phyloP scores from a whole-genome alignment of 805 yeast species.

The Kluyveromyces aestuarii region DNA sequence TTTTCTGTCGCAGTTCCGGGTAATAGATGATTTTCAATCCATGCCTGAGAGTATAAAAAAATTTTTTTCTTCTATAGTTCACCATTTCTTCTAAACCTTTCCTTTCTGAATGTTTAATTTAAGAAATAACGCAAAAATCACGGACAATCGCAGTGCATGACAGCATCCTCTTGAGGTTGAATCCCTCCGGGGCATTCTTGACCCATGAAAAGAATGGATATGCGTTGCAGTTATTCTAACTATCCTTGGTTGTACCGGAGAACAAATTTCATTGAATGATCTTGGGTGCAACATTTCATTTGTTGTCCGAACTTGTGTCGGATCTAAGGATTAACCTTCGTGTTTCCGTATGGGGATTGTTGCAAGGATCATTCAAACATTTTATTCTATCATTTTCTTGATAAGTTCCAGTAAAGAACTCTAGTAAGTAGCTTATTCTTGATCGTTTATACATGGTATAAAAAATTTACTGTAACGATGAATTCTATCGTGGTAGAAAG shows the following conservation, averaged over 20 bases:
- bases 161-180: slow-evolving; percentile 65
- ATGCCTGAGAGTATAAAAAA: slow-evolving; percentile 4
- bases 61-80: slow-evolving; percentile 1
- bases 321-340: slow-evolving; percentile 65
- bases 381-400: neutral
- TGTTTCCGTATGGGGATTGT: slow-evolving; percentile 65
- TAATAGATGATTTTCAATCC: slow-evolving; percentile 15
- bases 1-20: slow-evolving; percentile 12
- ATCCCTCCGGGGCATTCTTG: slow-evolving; percentile 52
- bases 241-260: slow-evolving; percentile 49
- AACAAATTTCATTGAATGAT: slow-evolving; percentile 39
- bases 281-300: slow-evolving; percentile 72
- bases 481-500: neutral
- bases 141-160: slow-evolving; percentile 51
- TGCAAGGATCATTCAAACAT: slow-evolving; percentile 41
- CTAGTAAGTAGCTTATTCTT: neutral
- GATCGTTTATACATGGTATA: neutral
- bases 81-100: no score
- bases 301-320: slow-evolving; percentile 35
- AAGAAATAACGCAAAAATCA: slow-evolving; percentile 49
- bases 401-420: neutral
- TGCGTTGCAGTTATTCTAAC: slow-evolving; percentile 25
- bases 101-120: slow-evolving; percentile 5
- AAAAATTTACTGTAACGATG: neutral
- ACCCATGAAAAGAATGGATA: slow-evolving; percentile 61